Evolutionary conservation across 1,139 yeast genomes (phyloP).

Genomic region (Diutina siamensis): DNA sequence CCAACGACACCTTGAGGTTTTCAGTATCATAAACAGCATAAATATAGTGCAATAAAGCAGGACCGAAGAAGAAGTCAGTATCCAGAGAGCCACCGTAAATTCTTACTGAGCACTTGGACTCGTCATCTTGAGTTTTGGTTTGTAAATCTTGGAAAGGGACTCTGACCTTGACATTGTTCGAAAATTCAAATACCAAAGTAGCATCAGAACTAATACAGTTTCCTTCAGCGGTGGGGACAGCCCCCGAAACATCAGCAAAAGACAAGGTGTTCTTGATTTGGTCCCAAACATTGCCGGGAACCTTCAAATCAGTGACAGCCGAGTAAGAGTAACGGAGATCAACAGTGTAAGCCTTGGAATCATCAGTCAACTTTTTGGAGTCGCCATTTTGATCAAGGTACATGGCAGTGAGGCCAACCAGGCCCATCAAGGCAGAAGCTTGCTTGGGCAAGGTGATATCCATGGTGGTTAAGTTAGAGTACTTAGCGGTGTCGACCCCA

Average conservation of each 20-base stretch:
- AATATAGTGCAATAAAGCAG: conserved; percentile 2
- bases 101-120: conserved; percentile 3
- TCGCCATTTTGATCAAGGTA: not conserved
- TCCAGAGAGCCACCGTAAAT: conserved; percentile 2
- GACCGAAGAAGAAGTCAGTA: conserved; percentile 3
- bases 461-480: not conserved
- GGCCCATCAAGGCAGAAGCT: conserved; percentile 1
- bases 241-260: not conserved
- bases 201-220: not conserved
- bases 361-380: not conserved
- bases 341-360: not conserved
- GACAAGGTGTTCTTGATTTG: not conserved
- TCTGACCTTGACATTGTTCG: not conserved
- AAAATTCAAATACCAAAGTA: not conserved
- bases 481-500: not conserved
- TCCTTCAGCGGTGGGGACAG: not conserved
- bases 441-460: not conserved
- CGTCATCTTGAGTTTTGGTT: not conserved
- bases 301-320: conserved; percentile 4
- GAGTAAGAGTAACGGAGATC: conserved; percentile 3
- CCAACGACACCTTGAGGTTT: conserved; percentile 1
- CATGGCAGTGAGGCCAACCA: not conserved
- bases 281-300: conserved; percentile 1
- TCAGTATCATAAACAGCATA: conserved; percentile 1
- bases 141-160: conserved; percentile 4